A percentile compares a stretch with the other conserved stretches of the same genome.
phyloP scores from a whole-genome alignment of 306 rosid genomes.

The Macrotyloma uniflorum region DNA sequence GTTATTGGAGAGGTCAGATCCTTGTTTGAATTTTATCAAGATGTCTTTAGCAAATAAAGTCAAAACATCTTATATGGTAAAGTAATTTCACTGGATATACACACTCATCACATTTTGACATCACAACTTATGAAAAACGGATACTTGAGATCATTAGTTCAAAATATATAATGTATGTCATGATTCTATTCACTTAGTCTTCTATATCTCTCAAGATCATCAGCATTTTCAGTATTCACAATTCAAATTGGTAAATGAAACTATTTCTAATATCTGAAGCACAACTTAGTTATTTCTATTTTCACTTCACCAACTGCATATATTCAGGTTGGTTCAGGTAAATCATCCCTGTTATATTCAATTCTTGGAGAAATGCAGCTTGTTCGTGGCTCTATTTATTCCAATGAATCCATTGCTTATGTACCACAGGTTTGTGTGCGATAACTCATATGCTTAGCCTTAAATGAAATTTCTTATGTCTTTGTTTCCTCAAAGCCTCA shows the following conservation, averaged over 20 bases:
- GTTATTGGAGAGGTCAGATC: conserved; percentile 86
- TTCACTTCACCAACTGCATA: conserved; percentile 41
- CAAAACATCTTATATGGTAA: conserved; percentile 2
- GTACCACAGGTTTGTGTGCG: conserved; percentile 85
- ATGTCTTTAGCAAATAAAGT: conserved; percentile 23
- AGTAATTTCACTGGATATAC: conserved; percentile 11
- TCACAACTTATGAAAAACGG: not conserved
- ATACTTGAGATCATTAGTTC: conserved; percentile 23
- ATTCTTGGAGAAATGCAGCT: conserved; percentile 78
- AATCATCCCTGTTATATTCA: conserved; percentile 82
- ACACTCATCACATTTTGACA: conserved; percentile 4
- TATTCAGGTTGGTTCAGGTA: conserved; percentile 96
- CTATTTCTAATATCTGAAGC: conserved; percentile 4
- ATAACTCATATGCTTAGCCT: conserved; percentile 25
- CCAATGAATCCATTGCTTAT: conserved; percentile 70
- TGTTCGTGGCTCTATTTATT: conserved; percentile 64
- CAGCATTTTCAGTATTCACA: not conserved
- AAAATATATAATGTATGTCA: not conserved
- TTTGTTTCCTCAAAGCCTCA: conserved; percentile 35
- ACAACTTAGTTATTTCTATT: conserved; percentile 6
- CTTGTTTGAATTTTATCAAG: conserved; percentile 22
- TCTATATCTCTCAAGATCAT: conserved; percentile 12
- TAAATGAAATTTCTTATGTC: conserved; percentile 31
- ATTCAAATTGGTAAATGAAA: conserved; percentile 26
- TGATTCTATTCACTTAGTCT: conserved; percentile 24